Percentiles rank a stretch among this genome's conserved stretches.
phyloP scores from a whole-genome alignment of 148 eudicot species.

The Vaccinium vitisidaea region DNA sequence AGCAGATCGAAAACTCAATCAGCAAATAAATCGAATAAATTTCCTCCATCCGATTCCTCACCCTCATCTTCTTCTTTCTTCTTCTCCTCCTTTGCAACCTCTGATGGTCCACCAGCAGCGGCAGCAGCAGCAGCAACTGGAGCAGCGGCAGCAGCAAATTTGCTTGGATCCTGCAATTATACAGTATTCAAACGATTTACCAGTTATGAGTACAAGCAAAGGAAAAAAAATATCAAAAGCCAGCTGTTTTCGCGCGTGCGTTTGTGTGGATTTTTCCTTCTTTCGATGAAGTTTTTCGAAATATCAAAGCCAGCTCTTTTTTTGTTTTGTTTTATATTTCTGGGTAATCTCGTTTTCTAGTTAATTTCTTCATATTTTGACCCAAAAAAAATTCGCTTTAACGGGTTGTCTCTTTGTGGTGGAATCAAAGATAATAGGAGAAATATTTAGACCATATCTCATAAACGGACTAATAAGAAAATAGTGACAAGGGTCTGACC shows the following conservation, averaged over 20 bases:
- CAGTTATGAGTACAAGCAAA: background rate
- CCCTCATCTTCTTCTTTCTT: conserved; percentile 30
- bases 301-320: no score
- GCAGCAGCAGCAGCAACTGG: conserved; percentile 27
- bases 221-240: background rate
- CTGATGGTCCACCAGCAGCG: conserved; percentile 16
- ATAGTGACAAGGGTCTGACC: background rate
- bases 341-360: background rate
- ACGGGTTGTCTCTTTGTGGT: background rate
- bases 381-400: background rate
- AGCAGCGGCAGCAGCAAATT: conserved; percentile 40
- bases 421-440: background rate
- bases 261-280: background rate
- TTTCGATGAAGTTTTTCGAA: no score
- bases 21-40: conserved; percentile 61
- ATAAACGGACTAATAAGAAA: background rate
- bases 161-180: conserved; percentile 39
- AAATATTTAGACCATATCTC: conserved; percentile 1
- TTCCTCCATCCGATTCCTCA: conserved; percentile 40
- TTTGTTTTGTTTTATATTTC: background rate
- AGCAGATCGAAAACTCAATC: background rate
- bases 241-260: background rate
- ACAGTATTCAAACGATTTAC: background rate
- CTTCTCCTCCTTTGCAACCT: conserved; percentile 27
- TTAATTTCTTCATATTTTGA: background rate